These are phyloP conservation scores for Viridothelium virens DNA, from an alignment of 495 filamentous ascomycete species.

Conservation along the genomic window DNA sequence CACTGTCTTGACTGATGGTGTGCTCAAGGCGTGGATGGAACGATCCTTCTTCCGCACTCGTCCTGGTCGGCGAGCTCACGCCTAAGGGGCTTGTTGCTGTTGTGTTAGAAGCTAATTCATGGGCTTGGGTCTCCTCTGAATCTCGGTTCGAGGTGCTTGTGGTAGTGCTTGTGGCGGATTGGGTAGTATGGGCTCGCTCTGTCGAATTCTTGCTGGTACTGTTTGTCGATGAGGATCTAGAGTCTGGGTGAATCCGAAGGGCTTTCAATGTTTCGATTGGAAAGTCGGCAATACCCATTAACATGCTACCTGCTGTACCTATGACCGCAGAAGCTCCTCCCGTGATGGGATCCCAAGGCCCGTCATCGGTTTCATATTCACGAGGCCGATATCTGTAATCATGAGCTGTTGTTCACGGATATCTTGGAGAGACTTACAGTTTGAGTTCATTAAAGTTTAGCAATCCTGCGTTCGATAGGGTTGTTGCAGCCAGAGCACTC, in stretches of 20 bases:
- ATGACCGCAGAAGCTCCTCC: conserved; percentile 60
- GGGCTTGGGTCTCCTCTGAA: background rate
- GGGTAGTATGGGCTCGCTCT: conserved; percentile 8
- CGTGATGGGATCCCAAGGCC: conserved; percentile 38
- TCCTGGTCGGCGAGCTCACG: background rate
- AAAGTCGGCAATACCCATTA: conserved; percentile 76
- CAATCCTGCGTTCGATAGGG: conserved; percentile 33
- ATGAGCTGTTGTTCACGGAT: conserved; percentile 7
- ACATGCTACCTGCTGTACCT: conserved; percentile 63
- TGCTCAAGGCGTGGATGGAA: background rate
- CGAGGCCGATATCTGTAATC: conserved; percentile 28
- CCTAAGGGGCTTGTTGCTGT: background rate
- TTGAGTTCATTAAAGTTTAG: conserved; percentile 37
- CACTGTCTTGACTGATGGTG: background rate
- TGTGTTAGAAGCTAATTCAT: background rate
- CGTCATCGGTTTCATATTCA: conserved; percentile 40
- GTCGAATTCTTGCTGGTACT: conserved; percentile 14
- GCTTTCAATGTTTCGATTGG: conserved; percentile 57
- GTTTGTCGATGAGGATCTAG: conserved; percentile 12
- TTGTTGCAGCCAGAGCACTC: conserved; percentile 36
- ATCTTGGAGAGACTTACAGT: conserved; percentile 22
- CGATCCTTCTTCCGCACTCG: background rate
- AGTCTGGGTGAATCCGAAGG: conserved; percentile 44
- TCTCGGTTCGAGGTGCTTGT: background rate
- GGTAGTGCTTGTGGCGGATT: background rate